These are phyloP conservation scores for Mucor irregularis DNA, from an alignment of 371 early-diverging fungal genomes.

Conservation along the genomic window DNA sequence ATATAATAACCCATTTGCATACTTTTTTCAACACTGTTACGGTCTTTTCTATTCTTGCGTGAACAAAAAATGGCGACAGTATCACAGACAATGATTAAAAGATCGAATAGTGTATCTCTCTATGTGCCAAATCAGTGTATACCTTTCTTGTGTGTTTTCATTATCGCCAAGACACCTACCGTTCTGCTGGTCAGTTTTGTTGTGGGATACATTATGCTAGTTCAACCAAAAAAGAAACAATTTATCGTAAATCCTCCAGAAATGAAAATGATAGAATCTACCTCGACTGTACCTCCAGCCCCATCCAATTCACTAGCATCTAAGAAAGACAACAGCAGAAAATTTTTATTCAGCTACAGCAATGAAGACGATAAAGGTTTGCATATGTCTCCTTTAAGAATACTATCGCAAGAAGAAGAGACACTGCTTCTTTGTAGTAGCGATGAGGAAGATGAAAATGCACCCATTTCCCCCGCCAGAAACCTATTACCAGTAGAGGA, in stretches of 20 bases:
- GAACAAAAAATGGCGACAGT: not conserved
- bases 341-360: no score
- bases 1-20: not conserved
- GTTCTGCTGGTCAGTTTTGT: slow-evolving; percentile 11
- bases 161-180: slow-evolving; percentile 14
- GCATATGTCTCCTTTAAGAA: no score
- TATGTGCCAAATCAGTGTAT: slow-evolving; percentile 7
- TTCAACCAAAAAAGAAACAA: not conserved
- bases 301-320: no score
- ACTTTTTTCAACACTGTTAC: no score
- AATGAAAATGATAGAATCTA: not conserved
- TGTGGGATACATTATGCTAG: not conserved
- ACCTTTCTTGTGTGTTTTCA: slow-evolving; percentile 4
- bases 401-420: no score
- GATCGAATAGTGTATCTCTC: not conserved
- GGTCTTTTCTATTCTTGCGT: no score
- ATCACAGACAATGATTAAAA: not conserved
- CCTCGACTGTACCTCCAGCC: no score
- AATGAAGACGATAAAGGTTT: no score
- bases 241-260: not conserved
- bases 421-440: no score
- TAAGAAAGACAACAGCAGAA: no score
- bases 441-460: not conserved
- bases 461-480: not conserved
- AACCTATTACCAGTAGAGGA: not conserved